Evolutionary conservation across 2,329 filamentous ascomycete species (phyloP), one percentile per base, ranked within the genome.

Genomic region (Orbilia oligospora): DNA sequence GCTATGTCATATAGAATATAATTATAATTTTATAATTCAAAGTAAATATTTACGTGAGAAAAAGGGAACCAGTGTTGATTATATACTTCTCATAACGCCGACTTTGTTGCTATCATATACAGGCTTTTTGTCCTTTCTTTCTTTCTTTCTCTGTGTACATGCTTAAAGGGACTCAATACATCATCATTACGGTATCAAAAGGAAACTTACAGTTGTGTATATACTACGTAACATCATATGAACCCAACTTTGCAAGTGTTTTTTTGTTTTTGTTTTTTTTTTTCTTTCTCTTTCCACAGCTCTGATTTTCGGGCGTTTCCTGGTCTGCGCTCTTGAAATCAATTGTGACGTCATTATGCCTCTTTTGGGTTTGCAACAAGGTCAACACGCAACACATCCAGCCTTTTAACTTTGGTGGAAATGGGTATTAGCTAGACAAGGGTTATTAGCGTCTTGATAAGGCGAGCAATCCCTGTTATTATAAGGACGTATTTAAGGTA

Each of bases 401-500:
- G 10, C 33, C 10, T 41, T 41, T 67, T 18, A 73, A 4, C 10
- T 67, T 30, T 30, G 27, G 27, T 6, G 6, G 27, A 30, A 30
- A n/a, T n/a, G n/a, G n/a, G n/a, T n/a, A n/a, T n/a, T n/a, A 30
- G 27, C 27, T 30, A 30, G 27, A 30, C 27, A 6, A n/a, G 27
- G 6, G 27, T 3, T 30, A 30, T 30, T 30, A 6, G 6, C 6
- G 27, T 30, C 27, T 30, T 6, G 6, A 30, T n/a, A n/a, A n/a
- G n/a, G n/a, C n/a, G n/a, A n/a, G n/a, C n/a, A n/a, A n/a, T n/a
- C n/a, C n/a, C n/a, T n/a, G n/a, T n/a, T n/a, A n/a, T n/a, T n/a
- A n/a, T n/a, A n/a, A n/a, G n/a, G n/a, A n/a, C n/a, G n/a, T 72
- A 33, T 61, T 72, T 5, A 72, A 20, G 24, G 48, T 64, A 4